A percentile compares a stretch with the other conserved stretches of the same genome.
Conservation (phyloP, 305 asterid genomes). For the Plantago coronopus region DNA sequence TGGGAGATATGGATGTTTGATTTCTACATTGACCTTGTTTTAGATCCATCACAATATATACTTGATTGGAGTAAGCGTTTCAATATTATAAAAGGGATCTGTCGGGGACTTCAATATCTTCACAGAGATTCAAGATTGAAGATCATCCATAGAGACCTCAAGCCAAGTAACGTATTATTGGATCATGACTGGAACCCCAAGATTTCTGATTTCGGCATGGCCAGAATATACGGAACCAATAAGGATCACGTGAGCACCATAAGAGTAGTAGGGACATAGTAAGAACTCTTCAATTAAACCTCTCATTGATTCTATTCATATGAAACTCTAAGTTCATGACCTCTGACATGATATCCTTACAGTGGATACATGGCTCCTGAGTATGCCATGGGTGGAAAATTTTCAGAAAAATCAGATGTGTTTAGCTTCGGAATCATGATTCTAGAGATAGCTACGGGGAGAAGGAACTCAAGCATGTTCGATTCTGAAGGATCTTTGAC, state of each 20-base stretch:
- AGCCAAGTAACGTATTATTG: slow-evolving; percentile 46
- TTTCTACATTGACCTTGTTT: neutral
- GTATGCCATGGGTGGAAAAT: slow-evolving; percentile 39
- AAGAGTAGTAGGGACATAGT: slow-evolving; percentile 56
- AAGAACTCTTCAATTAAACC: slow-evolving; percentile 21
- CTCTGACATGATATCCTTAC: too few species aligned
- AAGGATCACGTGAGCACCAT: slow-evolving; percentile 49
- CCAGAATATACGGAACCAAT: slow-evolving; percentile 42
- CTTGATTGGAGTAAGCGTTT: slow-evolving; percentile 47
- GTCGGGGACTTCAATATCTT: slow-evolving; percentile 56
- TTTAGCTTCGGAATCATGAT: slow-evolving; percentile 44
- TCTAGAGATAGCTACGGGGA: slow-evolving; percentile 41
- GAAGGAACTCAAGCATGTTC: slow-evolving; percentile 40
- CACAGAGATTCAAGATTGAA: slow-evolving; percentile 52
- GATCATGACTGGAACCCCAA: slow-evolving; percentile 43
- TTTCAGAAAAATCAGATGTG: slow-evolving; percentile 47
- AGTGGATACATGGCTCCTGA: too few species aligned
- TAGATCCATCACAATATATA: slow-evolving; percentile 30
- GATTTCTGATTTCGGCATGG: slow-evolving; percentile 60
- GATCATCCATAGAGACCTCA: too few species aligned
- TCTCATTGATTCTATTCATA: too few species aligned
- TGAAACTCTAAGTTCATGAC: too few species aligned
- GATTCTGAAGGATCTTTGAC: slow-evolving; percentile 13
- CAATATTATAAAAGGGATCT: slow-evolving; percentile 42
- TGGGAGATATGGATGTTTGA: neutral